Conservation (phyloP, 306 rosid genomes). For the Hippophae rhamnoides region DNA sequence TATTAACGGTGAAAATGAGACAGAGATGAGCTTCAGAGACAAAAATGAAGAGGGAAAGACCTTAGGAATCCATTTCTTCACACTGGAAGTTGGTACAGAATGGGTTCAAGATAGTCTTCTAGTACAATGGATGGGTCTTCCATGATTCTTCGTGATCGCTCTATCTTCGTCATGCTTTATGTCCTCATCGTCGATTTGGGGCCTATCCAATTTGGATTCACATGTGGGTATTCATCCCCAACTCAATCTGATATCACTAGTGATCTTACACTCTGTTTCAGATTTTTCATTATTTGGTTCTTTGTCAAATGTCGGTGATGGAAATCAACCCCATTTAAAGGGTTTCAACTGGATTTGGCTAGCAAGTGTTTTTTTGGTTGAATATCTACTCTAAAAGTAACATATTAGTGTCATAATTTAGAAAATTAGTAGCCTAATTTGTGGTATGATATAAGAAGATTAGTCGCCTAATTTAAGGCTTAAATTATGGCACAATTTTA, state of each 20-base stretch:
- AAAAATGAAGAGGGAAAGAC: conserved; percentile 45
- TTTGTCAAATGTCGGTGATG: conserved; percentile 65
- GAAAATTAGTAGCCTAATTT: too few species aligned
- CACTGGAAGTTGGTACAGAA: conserved; percentile 81
- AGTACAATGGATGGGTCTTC: conserved; percentile 46
- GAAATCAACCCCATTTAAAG: too few species aligned
- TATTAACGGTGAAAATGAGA: too few species aligned
- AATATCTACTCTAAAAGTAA: too few species aligned
- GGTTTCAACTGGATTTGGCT: too few species aligned
- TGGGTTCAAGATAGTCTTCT: conserved; percentile 54
- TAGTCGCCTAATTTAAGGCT: too few species aligned
- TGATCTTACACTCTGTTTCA: conserved; percentile 60
- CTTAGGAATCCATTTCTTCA: conserved; percentile 73
- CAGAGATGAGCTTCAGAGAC: conserved; percentile 53
- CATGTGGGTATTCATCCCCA: conserved; percentile 82
- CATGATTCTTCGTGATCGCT: conserved; percentile 50
- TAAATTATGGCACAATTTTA: too few species aligned
- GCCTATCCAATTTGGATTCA: conserved; percentile 83
- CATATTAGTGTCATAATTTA: too few species aligned
- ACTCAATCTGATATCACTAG: conserved; percentile 49
- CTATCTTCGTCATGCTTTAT: conserved; percentile 59
- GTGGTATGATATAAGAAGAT: too few species aligned
- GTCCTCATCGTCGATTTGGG: conserved; percentile 79
- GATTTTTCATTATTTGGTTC: conserved; percentile 83
- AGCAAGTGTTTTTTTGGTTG: too few species aligned